phyloP scores from a whole-genome alignment of 257 asterid species.

The Capsicum rhomboideum region DNA sequence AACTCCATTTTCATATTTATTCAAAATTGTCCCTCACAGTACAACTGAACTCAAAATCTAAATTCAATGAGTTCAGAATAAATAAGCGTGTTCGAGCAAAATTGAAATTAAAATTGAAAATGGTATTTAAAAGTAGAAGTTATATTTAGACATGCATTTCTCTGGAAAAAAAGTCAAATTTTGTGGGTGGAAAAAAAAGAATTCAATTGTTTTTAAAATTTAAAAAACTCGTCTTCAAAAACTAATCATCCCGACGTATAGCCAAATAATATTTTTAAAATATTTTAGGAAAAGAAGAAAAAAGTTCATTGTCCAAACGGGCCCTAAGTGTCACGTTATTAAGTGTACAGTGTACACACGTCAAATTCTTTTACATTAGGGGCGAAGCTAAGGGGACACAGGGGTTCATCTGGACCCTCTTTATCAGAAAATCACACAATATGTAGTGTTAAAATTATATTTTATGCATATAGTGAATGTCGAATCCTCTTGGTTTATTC shows the following conservation, averaged over 20 bases:
- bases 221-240: neutral
- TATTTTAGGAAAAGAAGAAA: too few species aligned
- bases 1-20: neutral
- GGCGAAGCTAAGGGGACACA: neutral
- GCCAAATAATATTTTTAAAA: neutral
- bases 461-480: too few species aligned
- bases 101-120: neutral
- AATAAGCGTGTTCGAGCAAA: neutral
- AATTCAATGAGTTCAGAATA: neutral
- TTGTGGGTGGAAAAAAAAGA: neutral
- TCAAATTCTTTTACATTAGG: neutral
- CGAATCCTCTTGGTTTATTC: too few species aligned
- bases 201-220: neutral
- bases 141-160: neutral
- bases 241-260: neutral
- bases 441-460: too few species aligned
- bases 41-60: neutral
- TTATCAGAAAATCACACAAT: neutral
- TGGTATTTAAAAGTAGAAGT: neutral
- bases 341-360: neutral
- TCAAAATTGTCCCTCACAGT: neutral
- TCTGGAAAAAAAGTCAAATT: neutral
- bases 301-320: neutral
- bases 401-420: neutral
- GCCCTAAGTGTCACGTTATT: neutral